phyloP scores from a whole-genome alignment of 176 grass and related monocot genomes.

The Dactylis glomerata region DNA sequence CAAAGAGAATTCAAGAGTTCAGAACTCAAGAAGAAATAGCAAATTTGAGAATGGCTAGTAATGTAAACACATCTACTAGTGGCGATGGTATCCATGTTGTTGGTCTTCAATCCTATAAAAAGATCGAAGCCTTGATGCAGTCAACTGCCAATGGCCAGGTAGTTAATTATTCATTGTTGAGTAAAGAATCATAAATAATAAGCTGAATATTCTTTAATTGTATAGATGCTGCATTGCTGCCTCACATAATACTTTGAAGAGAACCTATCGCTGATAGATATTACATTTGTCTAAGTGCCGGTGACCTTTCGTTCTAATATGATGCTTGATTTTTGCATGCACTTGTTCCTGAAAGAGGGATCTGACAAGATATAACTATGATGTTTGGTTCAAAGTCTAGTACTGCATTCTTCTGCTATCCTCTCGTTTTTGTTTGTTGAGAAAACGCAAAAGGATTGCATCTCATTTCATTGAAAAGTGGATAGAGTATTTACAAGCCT shows the following conservation, averaged over 20 bases:
- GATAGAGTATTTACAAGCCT: not conserved
- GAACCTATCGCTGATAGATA: conserved; percentile 10
- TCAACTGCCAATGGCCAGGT: conserved; percentile 86
- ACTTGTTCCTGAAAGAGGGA: conserved; percentile 15
- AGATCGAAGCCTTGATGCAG: conserved; percentile 92
- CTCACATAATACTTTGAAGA: conserved; percentile 1
- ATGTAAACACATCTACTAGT: conserved; percentile 67
- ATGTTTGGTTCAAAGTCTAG: conserved; percentile 25
- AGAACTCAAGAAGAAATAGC: conserved; percentile 87
- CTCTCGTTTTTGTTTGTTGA: not conserved
- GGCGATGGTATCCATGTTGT: conserved; percentile 93
- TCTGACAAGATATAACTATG: not conserved
- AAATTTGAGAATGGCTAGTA: conserved; percentile 72
- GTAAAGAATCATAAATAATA: conserved; percentile 4
- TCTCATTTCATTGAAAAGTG: not conserved
- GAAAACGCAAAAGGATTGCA: not conserved
- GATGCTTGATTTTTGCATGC: not conserved
- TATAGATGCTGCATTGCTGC: not conserved
- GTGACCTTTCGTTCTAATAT: conserved; percentile 5
- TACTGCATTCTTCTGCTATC: not conserved
- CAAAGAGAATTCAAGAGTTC: conserved; percentile 93
- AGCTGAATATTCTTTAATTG: not conserved
- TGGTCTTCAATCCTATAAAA: conserved; percentile 89
- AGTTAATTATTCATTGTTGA: conserved; percentile 26
- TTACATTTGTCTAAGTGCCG: not conserved